Evolutionary conservation across 305 asterid species (phyloP), one percentile per base, ranked within the genome.

Genomic region (Fraxinus baroniana): DNA sequence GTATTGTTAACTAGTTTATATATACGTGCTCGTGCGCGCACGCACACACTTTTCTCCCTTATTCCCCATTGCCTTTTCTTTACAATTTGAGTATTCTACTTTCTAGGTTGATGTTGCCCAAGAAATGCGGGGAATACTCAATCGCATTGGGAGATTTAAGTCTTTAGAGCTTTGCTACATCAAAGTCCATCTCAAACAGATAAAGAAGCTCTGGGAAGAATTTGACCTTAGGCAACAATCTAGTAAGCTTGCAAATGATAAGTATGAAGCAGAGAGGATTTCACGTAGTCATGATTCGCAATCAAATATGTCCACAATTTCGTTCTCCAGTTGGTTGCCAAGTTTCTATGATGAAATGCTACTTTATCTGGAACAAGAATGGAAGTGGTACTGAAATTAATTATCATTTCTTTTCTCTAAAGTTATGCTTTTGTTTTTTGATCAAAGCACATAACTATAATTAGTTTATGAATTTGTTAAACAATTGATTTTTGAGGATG

Each of bases 311-410:
- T 79, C 86, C 30, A 44, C 55, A 3, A 74, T 92, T 78, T 89
- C 97, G 82, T 93, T 94, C 87, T 88, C 98, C 30, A 91, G 92
- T 85, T 97, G 98, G 98, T 81, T 96, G 88, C 97, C 97, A 26
- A 92, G 86, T 88, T 97, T 97, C 90, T 94, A 94, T 15, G 99
- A 97, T 81, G 98, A 92, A 90, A 87, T 97, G 88, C 91, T 94
- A 79, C 97, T 94, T 74, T 94, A 93, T 89, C 96, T 97, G 84
- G 99, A 97, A 88, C 99, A 97, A 90, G 99, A 94, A 87, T 97
- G 98, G 99, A 97, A 97, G 89, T 97, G 99, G 98, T 96, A 91
- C 30, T 85, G 33, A 77, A 18, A 64, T 57, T 39, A 44, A 55
- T 22, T 74, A 79, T 73, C 37, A 18, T 17, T 72, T 20, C 76